A percentile compares a stretch with the other conserved stretches of the same genome.
These are phyloP conservation scores for Rhizopogon vinicolor DNA, from an alignment of 768 basidiomycete genomes.

Conservation along the genomic window DNA sequence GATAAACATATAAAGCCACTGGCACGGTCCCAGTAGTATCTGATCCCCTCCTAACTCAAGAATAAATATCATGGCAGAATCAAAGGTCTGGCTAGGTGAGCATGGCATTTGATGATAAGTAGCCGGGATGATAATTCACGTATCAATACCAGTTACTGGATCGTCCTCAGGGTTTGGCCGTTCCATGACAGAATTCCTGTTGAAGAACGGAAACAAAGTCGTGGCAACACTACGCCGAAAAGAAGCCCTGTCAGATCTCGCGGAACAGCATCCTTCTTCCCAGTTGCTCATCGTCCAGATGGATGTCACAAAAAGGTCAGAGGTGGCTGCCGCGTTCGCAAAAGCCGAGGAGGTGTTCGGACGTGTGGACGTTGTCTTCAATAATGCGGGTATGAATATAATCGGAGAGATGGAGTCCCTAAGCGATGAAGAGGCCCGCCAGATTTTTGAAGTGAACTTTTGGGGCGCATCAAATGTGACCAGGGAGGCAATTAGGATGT, in stretches of 20 bases:
- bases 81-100: conserved; percentile 15
- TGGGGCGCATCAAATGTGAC: conserved; percentile 28
- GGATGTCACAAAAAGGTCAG: conserved; percentile 24
- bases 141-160: conserved; percentile 27
- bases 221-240: conserved; percentile 37
- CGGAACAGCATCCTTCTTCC: conserved; percentile 6
- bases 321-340: conserved; percentile 24
- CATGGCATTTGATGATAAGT: no score
- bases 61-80: conserved; percentile 5
- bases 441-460: conserved; percentile 34
- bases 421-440: conserved; percentile 24
- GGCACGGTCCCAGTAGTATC: no score
- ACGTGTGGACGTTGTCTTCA: conserved; percentile 33
- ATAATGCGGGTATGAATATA: conserved; percentile 29
- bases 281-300: conserved; percentile 20
- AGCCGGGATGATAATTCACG: background rate
- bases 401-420: conserved; percentile 31
- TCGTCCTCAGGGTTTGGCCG: conserved; percentile 32
- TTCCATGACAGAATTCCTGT: conserved; percentile 21
- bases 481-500: conserved; percentile 26
- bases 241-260: conserved; percentile 10
- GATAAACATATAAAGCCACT: no score
- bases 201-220: conserved; percentile 29
- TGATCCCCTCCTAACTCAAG: background rate
- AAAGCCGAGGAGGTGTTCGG: conserved; percentile 27